These are phyloP conservation scores for Phytophthora pinifolia DNA, from an alignment of 352 stramenopile genomes.

Conservation along the genomic window DNA sequence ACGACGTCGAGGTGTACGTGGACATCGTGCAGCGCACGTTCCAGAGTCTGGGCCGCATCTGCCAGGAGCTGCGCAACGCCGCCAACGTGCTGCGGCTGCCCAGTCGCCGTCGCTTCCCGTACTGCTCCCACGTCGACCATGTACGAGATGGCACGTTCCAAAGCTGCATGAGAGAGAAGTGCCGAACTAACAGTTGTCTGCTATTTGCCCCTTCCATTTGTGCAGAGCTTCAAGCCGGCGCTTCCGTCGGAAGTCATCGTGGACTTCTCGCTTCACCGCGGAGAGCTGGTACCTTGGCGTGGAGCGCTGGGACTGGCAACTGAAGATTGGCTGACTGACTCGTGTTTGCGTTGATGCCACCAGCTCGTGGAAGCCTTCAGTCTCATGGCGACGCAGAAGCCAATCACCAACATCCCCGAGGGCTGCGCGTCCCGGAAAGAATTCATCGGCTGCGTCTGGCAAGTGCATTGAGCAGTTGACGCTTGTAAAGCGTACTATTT, in stretches of 20 bases:
- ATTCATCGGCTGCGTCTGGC: conserved; percentile 80
- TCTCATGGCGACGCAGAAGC: conserved; percentile 58
- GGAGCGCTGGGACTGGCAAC: background rate
- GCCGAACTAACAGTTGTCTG: conserved; percentile 1
- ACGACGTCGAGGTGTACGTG: conserved; percentile 58
- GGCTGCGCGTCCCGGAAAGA: conserved; percentile 78
- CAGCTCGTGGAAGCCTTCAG: conserved; percentile 80
- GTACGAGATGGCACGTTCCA: conserved; percentile 32
- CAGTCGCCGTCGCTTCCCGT: conserved; percentile 76
- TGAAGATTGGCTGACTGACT: background rate
- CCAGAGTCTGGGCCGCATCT: conserved; percentile 53
- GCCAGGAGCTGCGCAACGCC: conserved; percentile 65
- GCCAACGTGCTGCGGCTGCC: conserved; percentile 73
- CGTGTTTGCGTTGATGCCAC: background rate
- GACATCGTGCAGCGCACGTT: conserved; percentile 53
- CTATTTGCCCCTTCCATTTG: conserved; percentile 5
- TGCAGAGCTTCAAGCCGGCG: conserved; percentile 67
- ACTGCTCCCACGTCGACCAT: conserved; percentile 79
- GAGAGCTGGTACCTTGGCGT: conserved; percentile 54
- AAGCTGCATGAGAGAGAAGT: background rate
- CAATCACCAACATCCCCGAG: conserved; percentile 49
- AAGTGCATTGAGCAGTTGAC: conserved; percentile 12
- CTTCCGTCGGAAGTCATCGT: conserved; percentile 76
- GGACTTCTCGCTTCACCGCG: conserved; percentile 83
- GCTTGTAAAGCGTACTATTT: background rate